phyloP scores from a whole-genome alignment of 2,329 filamentous ascomycete genomes.

The Endoconidiophora polonica region DNA sequence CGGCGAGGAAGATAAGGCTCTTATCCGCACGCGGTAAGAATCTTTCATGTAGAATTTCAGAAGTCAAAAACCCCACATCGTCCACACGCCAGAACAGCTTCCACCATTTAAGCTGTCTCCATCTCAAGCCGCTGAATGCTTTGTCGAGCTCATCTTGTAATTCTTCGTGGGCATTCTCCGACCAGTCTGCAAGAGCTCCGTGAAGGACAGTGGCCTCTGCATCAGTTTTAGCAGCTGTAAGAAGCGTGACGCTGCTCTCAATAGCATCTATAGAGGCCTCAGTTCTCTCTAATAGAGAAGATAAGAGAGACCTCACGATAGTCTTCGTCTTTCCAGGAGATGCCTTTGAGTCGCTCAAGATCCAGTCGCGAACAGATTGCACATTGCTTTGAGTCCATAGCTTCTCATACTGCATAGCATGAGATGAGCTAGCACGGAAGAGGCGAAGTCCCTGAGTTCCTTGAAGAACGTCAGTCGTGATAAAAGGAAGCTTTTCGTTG shows the following conservation, averaged over 20 bases:
- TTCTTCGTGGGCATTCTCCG: conserved; percentile 66
- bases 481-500: conserved; percentile 27
- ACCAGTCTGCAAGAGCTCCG: conserved; percentile 55
- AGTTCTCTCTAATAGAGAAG: conserved; percentile 45
- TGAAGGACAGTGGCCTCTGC: conserved; percentile 19
- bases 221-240: conserved; percentile 19
- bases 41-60: conserved; percentile 56
- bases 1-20: conserved; percentile 67
- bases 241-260: conserved; percentile 25
- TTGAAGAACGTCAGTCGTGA: conserved; percentile 44
- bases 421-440: conserved; percentile 52
- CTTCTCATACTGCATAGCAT: conserved; percentile 56
- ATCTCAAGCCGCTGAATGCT: conserved; percentile 59
- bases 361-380: conserved; percentile 47
- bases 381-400: conserved; percentile 60
- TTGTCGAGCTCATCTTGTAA: conserved; percentile 63
- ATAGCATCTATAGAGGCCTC: conserved; percentile 33
- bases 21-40: conserved; percentile 70
- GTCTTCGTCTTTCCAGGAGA: conserved; percentile 38
- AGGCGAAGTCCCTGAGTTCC: conserved; percentile 46
- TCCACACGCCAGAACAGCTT: conserved; percentile 91
- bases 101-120: conserved; percentile 80
- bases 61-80: conserved; percentile 70
- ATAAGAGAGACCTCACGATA: conserved; percentile 48
- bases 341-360: conserved; percentile 30